Base-by-base conservation (phyloP, 2,329 filamentous ascomycete genomes). In the Teratosphaeria gauchensis region DNA sequence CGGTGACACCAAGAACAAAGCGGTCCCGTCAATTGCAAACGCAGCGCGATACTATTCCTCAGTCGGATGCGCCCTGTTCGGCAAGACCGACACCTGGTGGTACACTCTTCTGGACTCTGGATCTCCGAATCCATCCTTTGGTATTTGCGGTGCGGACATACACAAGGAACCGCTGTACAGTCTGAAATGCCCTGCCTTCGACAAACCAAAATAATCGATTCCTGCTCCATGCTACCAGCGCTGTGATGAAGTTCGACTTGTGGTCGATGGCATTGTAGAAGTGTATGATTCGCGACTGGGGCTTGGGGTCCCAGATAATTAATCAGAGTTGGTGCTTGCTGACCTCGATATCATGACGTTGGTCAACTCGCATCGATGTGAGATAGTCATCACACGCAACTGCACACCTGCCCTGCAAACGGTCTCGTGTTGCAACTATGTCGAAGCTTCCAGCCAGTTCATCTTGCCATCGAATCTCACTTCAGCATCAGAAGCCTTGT, bases 11-110 rank as follows among this genome's bases (percentile, higher is more conserved):
- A 75, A 80, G 61, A 85, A 84, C 65, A 71, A 82, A 54, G 89
- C 84, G 46, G 80, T 87, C 11, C 79, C 91, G 4, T 85, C 78
- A 38, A 62, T 76, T 35, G 76, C 80, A 57, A 92, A 92, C 70
- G 89, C 91, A 53, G 80, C 89, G 77, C 81, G 74, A n/a, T 96
- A 84, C 81, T 95, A 89, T 88, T 79, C 89, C 65, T 77, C 87
- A 53, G 87, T 92, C 56, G 88, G 85, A 56, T 95, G 90, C 80
- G 73, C 76, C 58, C 73, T 86, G 61, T 85, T 90, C 62, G 83
- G 82, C 68, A 80, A 79, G 56, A 78, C 73, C 64, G 75, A 76
- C 63, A 81, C 84, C 61, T 92, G 85, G 83, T 92, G 88, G 86
- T 90, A 86, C 77, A 89, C 84, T 56, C 81, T 92, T 30, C 83